phyloP scores from a whole-genome alignment of 768 basidiomycete genomes.

The Phylloporus sp. region DNA sequence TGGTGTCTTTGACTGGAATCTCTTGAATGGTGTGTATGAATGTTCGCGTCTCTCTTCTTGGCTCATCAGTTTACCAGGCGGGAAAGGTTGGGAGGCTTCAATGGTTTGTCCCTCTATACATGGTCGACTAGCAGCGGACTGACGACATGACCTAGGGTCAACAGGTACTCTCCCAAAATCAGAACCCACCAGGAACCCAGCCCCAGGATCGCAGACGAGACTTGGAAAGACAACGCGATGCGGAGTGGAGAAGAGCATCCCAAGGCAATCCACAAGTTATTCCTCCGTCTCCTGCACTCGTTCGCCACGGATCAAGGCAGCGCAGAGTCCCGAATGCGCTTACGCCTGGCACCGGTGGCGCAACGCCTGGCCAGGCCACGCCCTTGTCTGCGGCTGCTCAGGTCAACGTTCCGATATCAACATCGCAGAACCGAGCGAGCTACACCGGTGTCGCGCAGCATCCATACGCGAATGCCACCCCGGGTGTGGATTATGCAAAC shows the following conservation, averaged over 20 bases:
- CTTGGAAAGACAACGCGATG: constrained; percentile 45
- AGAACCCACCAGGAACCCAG: constrained; percentile 47
- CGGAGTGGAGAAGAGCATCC: constrained; percentile 62
- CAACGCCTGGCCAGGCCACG: constrained; percentile 53
- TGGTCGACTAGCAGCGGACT: constrained; percentile 1
- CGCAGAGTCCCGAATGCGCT: constrained; percentile 60
- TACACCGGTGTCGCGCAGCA: constrained; percentile 46
- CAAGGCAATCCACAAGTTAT: constrained; percentile 52
- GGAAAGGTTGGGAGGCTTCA: constrained; percentile 91
- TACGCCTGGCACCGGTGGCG: constrained; percentile 47
- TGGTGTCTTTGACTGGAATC: constrained; percentile 94
- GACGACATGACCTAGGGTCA: constrained; percentile 43
- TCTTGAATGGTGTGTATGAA: constrained; percentile 63
- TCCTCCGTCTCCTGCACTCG: constrained; percentile 75
- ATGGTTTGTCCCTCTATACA: constrained; percentile 46
- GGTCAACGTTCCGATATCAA: constrained; percentile 64
- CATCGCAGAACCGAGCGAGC: constrained; percentile 46
- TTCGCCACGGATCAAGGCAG: constrained; percentile 72
- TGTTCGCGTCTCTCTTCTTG: not conserved
- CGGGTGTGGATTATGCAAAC: constrained; percentile 57
- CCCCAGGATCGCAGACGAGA: constrained; percentile 61
- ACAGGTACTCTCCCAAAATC: constrained; percentile 62
- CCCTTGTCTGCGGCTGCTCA: constrained; percentile 76
- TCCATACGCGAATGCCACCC: constrained; percentile 63
- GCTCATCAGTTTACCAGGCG: constrained; percentile 45